A percentile compares a stretch with the other conserved stretches of the same genome.
Conservation (phyloP, 1,284 basidiomycete species). For the Thecaphora frezii region DNA sequence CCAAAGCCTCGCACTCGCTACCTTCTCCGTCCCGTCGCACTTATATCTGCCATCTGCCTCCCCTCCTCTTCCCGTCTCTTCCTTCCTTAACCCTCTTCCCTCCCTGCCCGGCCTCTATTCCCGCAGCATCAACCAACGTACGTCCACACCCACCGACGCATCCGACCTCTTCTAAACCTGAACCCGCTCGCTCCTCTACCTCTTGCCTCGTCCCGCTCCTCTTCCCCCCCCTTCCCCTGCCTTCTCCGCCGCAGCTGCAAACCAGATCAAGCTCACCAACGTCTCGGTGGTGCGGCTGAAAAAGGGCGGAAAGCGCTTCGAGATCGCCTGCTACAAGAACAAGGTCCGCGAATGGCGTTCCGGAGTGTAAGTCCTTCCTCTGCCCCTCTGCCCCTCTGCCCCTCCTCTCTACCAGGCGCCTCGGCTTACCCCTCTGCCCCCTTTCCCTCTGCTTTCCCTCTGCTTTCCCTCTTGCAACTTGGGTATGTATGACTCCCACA, state of each 20-base stretch:
- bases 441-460: not conserved
- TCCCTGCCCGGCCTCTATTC: not conserved
- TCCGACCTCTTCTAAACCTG: not conserved
- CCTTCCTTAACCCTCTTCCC: not conserved
- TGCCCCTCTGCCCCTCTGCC: slow-evolving; percentile 3
- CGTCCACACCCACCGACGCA: not conserved
- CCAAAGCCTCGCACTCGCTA: too few species aligned
- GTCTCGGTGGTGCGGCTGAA: slow-evolving; percentile 93
- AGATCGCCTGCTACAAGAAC: slow-evolving; percentile 99
- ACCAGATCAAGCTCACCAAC: slow-evolving; percentile 72
- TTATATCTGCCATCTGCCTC: too few species aligned
- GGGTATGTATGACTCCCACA: too few species aligned
- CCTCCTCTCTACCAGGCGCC: slow-evolving; percentile 4
- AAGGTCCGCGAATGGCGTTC: slow-evolving; percentile 95
- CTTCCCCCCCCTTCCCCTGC: not conserved
- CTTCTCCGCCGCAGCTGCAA: slow-evolving; percentile 26
- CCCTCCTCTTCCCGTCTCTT: not conserved
- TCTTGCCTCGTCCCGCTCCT: too few species aligned
- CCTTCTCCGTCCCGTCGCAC: too few species aligned
- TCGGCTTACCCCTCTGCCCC: not conserved
- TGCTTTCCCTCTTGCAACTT: not conserved
- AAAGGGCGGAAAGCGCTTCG: slow-evolving; percentile 96
- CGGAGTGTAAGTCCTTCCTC: slow-evolving; percentile 66
- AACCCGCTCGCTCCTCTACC: not conserved
- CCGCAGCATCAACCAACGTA: slow-evolving; percentile 9